Base-by-base conservation (phyloP, 2,329 filamentous ascomycete genomes). In the Pestalotiopsis sp. region DNA sequence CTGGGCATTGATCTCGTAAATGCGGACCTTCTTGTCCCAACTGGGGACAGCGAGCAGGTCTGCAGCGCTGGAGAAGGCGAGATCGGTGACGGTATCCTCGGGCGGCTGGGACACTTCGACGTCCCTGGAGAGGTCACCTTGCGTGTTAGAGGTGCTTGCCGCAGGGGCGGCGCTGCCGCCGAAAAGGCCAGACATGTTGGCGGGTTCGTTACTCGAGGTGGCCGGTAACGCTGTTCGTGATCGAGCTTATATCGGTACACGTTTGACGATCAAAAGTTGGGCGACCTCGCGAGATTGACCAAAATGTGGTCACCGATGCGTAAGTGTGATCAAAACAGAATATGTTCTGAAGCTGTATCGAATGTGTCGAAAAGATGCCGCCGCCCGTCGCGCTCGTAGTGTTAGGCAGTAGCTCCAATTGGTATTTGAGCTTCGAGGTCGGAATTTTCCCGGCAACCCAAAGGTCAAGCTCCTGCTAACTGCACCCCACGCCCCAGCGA, bases 11-110 rank as follows among this genome's bases (percentile, higher is more conserved):
- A 98, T 94, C 81, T 98, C 94, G 83, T 98, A 99, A 78, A 99
- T 95, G 77, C 95, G 92, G 71, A 98, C 94, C 80, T 97, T 97
- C 85, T 97, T 97, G 82, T 99, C 96, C 96, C 96, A 99, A 75
- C 94, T 97, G 62, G 94, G 86, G 45, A 98, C 93, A 27, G 95
- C 94, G 20, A 99, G 86, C 78, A 97, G 92, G 75, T 98, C 94
- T 76, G 80, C 76, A 78, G 85, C 76, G 70, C 82, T 76, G 76
- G 86, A 76, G 83, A 98, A 99, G 63, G 90, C 85, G 69, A 99
- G 87, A 78, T 94, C 93, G 45, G 95, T 95, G 76, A 98, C 92
- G 80, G 92, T 93, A 82, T 99, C 96, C 74, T 93, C 91, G 25
- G 96, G 96, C 14, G 93, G 92, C 72, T 91, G 88, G 69, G 84